Base-by-base conservation (phyloP, 75 land plant species). In the Pinus albicaulis region DNA sequence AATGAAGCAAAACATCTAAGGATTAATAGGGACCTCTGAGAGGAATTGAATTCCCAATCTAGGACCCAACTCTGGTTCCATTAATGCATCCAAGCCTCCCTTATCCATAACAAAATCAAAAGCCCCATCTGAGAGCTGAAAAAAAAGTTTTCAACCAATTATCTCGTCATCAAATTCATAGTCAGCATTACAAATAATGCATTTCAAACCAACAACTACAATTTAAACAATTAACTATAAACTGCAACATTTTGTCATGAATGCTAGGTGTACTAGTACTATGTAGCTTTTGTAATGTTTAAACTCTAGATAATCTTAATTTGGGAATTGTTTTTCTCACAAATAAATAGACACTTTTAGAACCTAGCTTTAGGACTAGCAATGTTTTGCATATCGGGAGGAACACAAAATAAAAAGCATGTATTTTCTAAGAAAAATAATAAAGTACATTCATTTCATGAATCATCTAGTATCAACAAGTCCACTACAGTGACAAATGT, bases 61-160 rank as follows among this genome's bases (percentile, higher is more conserved):
- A 55, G 87, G 59, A 11, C 91, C 95, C 79, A 82, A 84, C 60
- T 91, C 85, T 52, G 95, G 95, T 72, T 97, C 98, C 87, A 97
- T 94, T 53, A 91, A 79, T 52, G 99, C 99, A 91, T 97, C 99
- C 84, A 97, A 77, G 74, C 95, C 93, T 17, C 99, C 99, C 78
- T 97, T 97, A 71, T 97, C 99, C 74, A 97, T 61, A 74, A 97
- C 85, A 71, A 84, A 83, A 83, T 97, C 99, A 71, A 97, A 97
- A 0, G 84, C 80, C 56, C 57, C 85, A 82, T 88, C 87, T 75
- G 77, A 64, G 71, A 97, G 91, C 99, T 97, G 90, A 66, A 52
- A 77, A 52, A 19, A 75, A 78, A n/a, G 17, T 52, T 68, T n/a
- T 28, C 17, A 38, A 20, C 36, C n/a, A 36, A 66, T 66, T 66